phyloP scores from a whole-genome alignment of 1,284 basidiomycete species.

The Naganishia cerealis region DNA sequence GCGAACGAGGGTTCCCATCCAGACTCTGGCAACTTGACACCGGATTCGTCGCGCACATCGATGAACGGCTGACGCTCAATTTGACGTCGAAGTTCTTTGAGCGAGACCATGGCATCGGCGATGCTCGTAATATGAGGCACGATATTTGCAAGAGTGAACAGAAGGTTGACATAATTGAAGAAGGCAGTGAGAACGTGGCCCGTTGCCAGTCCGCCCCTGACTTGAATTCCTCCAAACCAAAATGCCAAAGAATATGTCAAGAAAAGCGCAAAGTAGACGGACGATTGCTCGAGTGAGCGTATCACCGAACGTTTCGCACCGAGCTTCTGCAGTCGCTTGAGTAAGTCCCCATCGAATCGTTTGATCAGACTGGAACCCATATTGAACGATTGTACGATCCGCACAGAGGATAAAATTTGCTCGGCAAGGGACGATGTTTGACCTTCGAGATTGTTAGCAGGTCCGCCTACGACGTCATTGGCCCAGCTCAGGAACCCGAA shows the following conservation, averaged over 20 bases:
- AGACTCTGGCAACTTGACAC: conserved; percentile 34
- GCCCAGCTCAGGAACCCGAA: conserved; percentile 76
- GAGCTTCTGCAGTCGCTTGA: conserved; percentile 46
- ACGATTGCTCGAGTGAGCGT: conserved; percentile 41
- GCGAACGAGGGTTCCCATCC: conserved; percentile 55
- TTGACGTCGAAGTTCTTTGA: conserved; percentile 40
- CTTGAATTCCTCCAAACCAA: conserved; percentile 54
- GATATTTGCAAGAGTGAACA: conserved; percentile 43
- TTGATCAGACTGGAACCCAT: conserved; percentile 67
- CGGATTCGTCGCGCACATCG: conserved; percentile 43
- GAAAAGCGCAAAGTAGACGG: conserved; percentile 41
- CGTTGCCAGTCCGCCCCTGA: conserved; percentile 35
- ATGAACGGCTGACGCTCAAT: conserved; percentile 49
- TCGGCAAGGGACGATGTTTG: conserved; percentile 84
- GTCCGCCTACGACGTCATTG: conserved; percentile 51
- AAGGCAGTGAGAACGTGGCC: conserved; percentile 43
- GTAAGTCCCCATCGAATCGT: conserved; percentile 48
- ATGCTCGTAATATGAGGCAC: conserved; percentile 47
- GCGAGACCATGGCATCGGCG: conserved; percentile 36
- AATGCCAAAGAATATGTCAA: conserved; percentile 39
- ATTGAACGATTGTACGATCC: conserved; percentile 81
- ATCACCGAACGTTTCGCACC: conserved; percentile 42
- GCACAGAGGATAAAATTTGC: conserved; percentile 69
- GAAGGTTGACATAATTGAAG: conserved; percentile 42
- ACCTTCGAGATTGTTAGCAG: conserved; percentile 71